Conservation (phyloP, 495 filamentous ascomycete genomes). For the Penicillium samsonianum region DNA sequence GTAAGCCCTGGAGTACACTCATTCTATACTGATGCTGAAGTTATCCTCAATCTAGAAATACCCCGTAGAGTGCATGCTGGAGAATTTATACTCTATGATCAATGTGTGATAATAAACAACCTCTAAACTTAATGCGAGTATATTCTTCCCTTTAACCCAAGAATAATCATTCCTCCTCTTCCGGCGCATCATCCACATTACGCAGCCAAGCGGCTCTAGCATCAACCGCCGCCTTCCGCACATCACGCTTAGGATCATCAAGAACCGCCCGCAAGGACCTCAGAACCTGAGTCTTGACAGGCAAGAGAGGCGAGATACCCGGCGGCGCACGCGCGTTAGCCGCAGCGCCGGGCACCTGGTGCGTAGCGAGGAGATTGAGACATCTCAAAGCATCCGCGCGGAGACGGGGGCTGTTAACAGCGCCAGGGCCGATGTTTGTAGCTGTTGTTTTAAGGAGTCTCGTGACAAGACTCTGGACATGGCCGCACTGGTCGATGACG, state of each 20-base stretch:
- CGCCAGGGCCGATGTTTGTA: constrained; percentile 8
- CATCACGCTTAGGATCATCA: constrained; percentile 68
- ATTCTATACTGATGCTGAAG: too few relatives aligned
- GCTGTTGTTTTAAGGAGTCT: constrained; percentile 56
- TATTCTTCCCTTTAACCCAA: not conserved
- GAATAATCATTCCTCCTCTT: constrained; percentile 49
- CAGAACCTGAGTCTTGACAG: constrained; percentile 58
- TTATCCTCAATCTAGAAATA: too few relatives aligned
- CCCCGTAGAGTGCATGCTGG: not conserved
- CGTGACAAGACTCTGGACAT: constrained; percentile 59
- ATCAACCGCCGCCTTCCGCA: constrained; percentile 68
- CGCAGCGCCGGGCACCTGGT: constrained; percentile 29
- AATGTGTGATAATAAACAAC: not conserved
- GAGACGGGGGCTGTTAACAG: constrained; percentile 45
- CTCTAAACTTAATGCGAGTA: not conserved
- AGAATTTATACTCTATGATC: not conserved
- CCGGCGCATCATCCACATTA: constrained; percentile 60
- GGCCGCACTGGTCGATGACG: constrained; percentile 54
- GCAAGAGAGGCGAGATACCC: constrained; percentile 52
- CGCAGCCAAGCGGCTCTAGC: constrained; percentile 65
- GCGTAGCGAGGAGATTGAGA: constrained; percentile 54
- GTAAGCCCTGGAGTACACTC: too few relatives aligned
- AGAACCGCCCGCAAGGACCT: constrained; percentile 53
- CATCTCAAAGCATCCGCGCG: constrained; percentile 57
- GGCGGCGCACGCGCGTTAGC: constrained; percentile 36